phyloP scores from a whole-genome alignment of 306 rosid species.

The Pueraria montana region DNA sequence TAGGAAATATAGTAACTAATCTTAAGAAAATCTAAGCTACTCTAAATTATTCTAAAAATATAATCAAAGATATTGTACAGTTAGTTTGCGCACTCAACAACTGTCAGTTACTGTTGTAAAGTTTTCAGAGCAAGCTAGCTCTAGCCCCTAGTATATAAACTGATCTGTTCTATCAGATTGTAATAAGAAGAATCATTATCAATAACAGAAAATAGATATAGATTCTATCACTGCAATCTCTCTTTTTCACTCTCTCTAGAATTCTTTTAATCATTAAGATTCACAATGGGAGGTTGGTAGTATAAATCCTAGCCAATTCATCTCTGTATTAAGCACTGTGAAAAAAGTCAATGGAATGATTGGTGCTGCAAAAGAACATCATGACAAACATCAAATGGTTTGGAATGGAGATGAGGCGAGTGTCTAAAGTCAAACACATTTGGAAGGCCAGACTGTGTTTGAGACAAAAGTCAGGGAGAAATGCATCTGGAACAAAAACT shows the following conservation, averaged over 20 bases:
- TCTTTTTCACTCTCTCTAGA: background rate
- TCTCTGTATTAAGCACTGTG: background rate
- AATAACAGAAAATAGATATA: background rate
- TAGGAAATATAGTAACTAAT: background rate
- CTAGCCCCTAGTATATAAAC: background rate
- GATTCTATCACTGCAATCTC: background rate
- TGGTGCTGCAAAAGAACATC: background rate
- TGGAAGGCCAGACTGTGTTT: background rate
- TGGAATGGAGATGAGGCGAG: background rate
- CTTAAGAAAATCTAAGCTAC: background rate
- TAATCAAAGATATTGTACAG: background rate
- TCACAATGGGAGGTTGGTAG: background rate
- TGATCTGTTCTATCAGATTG: background rate
- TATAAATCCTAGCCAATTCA: background rate
- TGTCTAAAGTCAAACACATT: background rate
- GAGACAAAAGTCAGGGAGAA: background rate
- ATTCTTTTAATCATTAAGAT: background rate
- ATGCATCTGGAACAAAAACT: background rate
- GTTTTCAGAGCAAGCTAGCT: background rate
- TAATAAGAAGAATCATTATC: background rate
- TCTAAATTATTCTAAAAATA: background rate
- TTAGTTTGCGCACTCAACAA: background rate
- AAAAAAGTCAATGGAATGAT: background rate
- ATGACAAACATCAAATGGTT: background rate
- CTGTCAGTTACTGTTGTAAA: background rate